Evolutionary conservation across 108 stramenopile genomes (phyloP).

Genomic region (Nitzschia palea): DNA sequence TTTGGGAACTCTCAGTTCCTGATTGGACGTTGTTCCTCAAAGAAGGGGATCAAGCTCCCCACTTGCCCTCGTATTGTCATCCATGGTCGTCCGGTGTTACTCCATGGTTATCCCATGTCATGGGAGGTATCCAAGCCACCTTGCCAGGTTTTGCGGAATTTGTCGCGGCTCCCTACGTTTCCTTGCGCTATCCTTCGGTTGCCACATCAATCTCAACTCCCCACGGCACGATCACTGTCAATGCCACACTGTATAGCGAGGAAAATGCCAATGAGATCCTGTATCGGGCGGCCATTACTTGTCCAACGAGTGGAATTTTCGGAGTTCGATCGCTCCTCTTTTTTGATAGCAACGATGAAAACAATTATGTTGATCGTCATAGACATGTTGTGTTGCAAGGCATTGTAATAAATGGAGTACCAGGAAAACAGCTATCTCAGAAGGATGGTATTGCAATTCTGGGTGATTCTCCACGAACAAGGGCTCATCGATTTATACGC

Average conservation of each 20-base stretch:
- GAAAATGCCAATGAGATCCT: not conserved
- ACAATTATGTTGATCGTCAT: not conserved
- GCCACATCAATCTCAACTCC: constrained; percentile 21
- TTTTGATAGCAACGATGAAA: not conserved
- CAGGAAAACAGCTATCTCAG: not conserved
- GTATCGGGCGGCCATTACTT: not conserved
- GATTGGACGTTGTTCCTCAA: constrained; percentile 35
- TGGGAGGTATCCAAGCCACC: constrained; percentile 27
- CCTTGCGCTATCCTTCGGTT: constrained; percentile 16
- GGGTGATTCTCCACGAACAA: not conserved
- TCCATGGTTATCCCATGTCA: constrained; percentile 32
- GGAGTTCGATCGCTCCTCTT: not conserved
- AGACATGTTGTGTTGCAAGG: no score
- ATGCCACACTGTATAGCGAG: constrained; percentile 13
- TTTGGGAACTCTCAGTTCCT: constrained; percentile 38
- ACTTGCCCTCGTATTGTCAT: constrained; percentile 43
- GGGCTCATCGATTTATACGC: not conserved
- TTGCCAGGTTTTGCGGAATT: constrained; percentile 31
- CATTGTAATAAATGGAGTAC: not conserved
- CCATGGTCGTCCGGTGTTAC: constrained; percentile 51
- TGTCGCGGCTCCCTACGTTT: constrained; percentile 32
- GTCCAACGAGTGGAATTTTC: not conserved
- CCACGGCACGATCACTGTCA: constrained; percentile 23
- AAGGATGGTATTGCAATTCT: not conserved
- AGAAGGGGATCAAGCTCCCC: constrained; percentile 34